These are phyloP conservation scores for Ambrosiella cleistominuta DNA, from an alignment of 2,329 filamentous ascomycete species.

Conservation along the genomic window DNA sequence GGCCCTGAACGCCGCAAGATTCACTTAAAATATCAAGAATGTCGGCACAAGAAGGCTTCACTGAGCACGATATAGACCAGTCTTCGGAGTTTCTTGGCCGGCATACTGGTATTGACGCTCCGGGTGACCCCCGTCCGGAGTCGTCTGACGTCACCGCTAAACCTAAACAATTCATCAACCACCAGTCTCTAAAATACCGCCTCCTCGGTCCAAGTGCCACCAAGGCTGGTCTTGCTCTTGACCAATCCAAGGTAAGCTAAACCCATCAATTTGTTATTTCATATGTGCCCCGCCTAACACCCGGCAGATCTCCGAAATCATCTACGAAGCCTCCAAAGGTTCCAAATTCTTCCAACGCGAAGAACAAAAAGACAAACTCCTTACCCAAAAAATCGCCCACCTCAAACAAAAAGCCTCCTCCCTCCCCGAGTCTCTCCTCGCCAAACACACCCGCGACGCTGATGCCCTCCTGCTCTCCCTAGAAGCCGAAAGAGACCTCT, in stretches of 20 bases:
- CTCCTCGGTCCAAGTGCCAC: constrained; percentile 79
- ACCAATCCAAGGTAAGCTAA: constrained; percentile 55
- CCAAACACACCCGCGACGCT: constrained; percentile 53
- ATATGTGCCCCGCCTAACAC: not conserved
- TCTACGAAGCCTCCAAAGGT: constrained; percentile 91
- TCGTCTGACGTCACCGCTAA: not conserved
- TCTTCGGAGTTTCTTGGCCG: not conserved
- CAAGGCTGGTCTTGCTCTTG: constrained; percentile 88
- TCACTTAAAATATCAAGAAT: not conserved
- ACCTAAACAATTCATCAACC: constrained; percentile 15
- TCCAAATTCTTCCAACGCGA: constrained; percentile 94
- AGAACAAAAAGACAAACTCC: constrained; percentile 58
- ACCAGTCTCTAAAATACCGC: constrained; percentile 65
- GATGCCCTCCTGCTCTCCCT: constrained; percentile 69
- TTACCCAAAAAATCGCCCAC: constrained; percentile 71
- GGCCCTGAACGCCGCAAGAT: too few species aligned
- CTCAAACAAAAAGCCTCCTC: constrained; percentile 59
- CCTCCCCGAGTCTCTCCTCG: constrained; percentile 60
- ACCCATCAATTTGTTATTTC: not conserved
- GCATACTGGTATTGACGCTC: not conserved
- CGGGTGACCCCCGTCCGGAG: not conserved
- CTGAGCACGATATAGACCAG: too few species aligned
- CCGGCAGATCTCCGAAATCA: constrained; percentile 69
- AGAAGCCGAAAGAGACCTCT: constrained; percentile 62
- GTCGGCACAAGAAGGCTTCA: not conserved